Conservation (phyloP, 176 grass and related monocot genomes). For the Saccharum spontaneum region DNA sequence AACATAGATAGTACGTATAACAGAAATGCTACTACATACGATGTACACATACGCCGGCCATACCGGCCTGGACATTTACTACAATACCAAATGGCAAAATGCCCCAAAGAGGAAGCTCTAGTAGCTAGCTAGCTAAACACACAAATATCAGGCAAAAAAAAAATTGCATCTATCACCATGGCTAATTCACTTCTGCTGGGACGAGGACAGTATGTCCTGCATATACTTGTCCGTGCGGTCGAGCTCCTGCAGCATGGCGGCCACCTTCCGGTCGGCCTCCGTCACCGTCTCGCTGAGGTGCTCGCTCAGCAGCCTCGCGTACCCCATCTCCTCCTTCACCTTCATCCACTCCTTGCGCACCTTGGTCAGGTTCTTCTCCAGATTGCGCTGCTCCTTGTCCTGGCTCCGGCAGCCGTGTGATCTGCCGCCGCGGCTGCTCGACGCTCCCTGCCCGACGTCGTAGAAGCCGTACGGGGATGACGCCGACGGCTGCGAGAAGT, state of each 20-base stretch:
- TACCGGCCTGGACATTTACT: conserved; percentile 2
- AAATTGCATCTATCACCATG: neutral
- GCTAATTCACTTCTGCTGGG: conserved; percentile 22
- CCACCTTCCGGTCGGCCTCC: conserved; percentile 60
- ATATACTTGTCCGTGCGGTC: conserved; percentile 64
- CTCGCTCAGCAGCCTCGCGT: conserved; percentile 60
- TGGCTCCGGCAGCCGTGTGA: conserved; percentile 32
- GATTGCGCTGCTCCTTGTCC: conserved; percentile 48
- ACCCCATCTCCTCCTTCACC: conserved; percentile 76
- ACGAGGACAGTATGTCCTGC: conserved; percentile 50
- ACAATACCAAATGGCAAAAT: conserved; percentile 10
- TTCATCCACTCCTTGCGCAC: conserved; percentile 76
- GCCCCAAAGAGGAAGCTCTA: neutral
- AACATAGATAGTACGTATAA: too few species aligned
- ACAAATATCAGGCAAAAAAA: neutral
- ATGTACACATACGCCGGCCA: conserved; percentile 18
- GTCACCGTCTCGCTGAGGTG: conserved; percentile 61
- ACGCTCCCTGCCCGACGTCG: conserved; percentile 32
- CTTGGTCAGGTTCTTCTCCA: conserved; percentile 62
- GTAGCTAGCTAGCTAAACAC: neutral
- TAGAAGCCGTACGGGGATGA: conserved; percentile 34
- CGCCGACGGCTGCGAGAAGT: conserved; percentile 48
- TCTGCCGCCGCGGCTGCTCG: conserved; percentile 5
- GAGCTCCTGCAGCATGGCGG: conserved; percentile 58
- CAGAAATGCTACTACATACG: conserved; percentile 15